Percentiles rank a stretch among this genome's conserved stretches.
phyloP scores from a whole-genome alignment of 2,329 filamentous ascomycete species.

The Aspergillus sp. region DNA sequence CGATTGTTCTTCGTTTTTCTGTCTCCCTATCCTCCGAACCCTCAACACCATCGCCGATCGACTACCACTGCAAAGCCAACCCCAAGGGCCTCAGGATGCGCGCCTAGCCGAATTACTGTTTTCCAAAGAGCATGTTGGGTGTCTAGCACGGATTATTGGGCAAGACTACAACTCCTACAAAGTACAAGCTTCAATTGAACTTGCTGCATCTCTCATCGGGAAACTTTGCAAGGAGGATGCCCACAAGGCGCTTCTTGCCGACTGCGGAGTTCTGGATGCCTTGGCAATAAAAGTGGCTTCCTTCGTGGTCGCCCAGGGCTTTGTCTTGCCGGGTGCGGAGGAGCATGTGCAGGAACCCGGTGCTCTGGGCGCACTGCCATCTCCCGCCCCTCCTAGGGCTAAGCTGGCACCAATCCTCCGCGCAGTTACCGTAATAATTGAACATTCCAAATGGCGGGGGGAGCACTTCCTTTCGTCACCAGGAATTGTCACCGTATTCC shows the following conservation, averaged over 20 bases:
- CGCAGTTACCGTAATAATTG: slow-evolving; percentile 70
- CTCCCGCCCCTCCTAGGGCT: slow-evolving; percentile 54
- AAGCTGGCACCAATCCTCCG: slow-evolving; percentile 68
- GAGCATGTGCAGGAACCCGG: slow-evolving; percentile 51
- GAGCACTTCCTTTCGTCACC: slow-evolving; percentile 67
- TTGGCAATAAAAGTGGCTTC: slow-evolving; percentile 69
- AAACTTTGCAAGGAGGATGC: slow-evolving; percentile 64
- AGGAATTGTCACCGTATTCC: slow-evolving; percentile 65
- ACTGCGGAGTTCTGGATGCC: slow-evolving; percentile 70
- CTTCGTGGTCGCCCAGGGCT: slow-evolving; percentile 63
- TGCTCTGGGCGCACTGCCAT: slow-evolving; percentile 55
- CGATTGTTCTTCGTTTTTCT: slow-evolving; percentile 60
- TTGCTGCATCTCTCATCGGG: slow-evolving; percentile 47
- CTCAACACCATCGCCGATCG: slow-evolving; percentile 68
- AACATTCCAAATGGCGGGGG: slow-evolving; percentile 72
- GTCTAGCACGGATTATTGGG: slow-evolving; percentile 62
- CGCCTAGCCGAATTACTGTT: slow-evolving; percentile 63
- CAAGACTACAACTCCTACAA: slow-evolving; percentile 50
- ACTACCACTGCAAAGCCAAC: slow-evolving; percentile 51
- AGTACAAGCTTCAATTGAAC: slow-evolving; percentile 46
- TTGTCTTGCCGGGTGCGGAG: slow-evolving; percentile 64
- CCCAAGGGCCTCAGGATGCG: slow-evolving; percentile 45
- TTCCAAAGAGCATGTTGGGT: slow-evolving; percentile 54
- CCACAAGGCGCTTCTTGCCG: slow-evolving; percentile 68
- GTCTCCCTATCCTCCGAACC: slow-evolving; percentile 68